A percentile compares a stretch with the other conserved stretches of the same genome.
Evolutionary conservation across 441 rosid species (phyloP).

Genomic region (Gossypium trilobum): DNA sequence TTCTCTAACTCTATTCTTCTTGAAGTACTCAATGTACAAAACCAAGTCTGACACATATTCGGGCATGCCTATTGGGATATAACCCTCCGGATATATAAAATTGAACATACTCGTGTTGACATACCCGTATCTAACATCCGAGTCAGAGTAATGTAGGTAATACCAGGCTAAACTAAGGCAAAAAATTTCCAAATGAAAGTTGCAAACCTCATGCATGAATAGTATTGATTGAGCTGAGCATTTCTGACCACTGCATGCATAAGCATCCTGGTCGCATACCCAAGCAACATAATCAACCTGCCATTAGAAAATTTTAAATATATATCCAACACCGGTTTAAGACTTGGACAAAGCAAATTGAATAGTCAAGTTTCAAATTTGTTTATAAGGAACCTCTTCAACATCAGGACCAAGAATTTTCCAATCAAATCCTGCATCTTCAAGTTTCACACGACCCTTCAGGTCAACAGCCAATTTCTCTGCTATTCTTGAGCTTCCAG

Average conservation of each 20-base stretch:
- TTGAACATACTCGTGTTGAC: background rate
- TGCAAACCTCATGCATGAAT: conserved; percentile 84
- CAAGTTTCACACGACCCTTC: conserved; percentile 76
- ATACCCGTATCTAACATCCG: background rate
- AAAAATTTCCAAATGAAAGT: conserved; percentile 7
- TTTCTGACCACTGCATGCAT: conserved; percentile 97
- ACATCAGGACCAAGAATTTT: conserved; percentile 96
- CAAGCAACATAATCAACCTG: conserved; percentile 93
- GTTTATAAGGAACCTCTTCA: conserved; percentile 48
- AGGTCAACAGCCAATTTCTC: conserved; percentile 88
- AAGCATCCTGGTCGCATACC: conserved; percentile 97
- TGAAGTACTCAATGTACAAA: background rate
- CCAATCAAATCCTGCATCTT: conserved; percentile 99
- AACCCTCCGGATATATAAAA: background rate
- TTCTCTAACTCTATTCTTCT: background rate
- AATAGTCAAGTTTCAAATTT: background rate
- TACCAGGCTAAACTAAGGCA: background rate
- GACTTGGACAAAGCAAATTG: background rate
- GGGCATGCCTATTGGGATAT: background rate
- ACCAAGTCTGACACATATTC: background rate
- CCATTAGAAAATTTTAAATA: conserved; percentile 20
- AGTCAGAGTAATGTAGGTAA: background rate
- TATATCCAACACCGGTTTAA: conserved; percentile 9
- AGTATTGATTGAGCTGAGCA: conserved; percentile 93
- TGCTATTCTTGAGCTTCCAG: conserved; percentile 94